phyloP scores from a whole-genome alignment of 371 early-diverging fungal species.

The Nosema muscidifuracis region DNA sequence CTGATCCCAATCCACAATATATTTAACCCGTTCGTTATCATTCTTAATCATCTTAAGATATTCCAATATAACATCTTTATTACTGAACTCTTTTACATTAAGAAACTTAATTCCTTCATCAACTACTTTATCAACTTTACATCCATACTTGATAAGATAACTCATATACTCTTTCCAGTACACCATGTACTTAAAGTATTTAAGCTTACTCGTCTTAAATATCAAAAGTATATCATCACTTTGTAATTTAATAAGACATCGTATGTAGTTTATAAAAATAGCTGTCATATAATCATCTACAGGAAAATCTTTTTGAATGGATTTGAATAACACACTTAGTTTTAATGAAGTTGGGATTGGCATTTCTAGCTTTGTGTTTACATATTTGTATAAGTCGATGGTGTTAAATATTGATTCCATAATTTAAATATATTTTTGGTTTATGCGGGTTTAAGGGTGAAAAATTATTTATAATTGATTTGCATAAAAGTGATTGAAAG shows the following conservation, averaged over 20 bases:
- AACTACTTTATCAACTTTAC: conserved; percentile 40
- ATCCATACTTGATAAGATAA: conserved; percentile 34
- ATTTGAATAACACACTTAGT: conserved; percentile 1
- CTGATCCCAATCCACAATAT: neutral
- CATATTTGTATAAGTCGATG: neutral
- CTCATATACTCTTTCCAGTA: conserved; percentile 54
- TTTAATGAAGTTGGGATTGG: neutral
- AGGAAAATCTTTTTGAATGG: conserved; percentile 4
- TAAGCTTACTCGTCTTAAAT: conserved; percentile 55
- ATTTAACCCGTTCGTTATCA: neutral
- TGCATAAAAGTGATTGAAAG: no score
- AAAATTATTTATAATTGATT: no score
- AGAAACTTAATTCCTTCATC: conserved; percentile 51
- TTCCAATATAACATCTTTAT: conserved; percentile 45
- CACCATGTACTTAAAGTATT: conserved; percentile 43
- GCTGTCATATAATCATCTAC: neutral
- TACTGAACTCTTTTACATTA: conserved; percentile 51
- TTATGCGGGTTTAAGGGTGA: no score
- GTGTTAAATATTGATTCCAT: conserved; percentile 1
- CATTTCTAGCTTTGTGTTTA: neutral
- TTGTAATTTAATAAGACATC: neutral
- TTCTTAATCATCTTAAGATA: conserved; percentile 27
- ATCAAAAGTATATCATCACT: conserved; percentile 22
- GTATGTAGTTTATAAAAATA: neutral
- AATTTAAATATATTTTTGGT: no score